Evolutionary conservation across 257 asterid species (phyloP).

Genomic region (Pogostemon cablin): DNA sequence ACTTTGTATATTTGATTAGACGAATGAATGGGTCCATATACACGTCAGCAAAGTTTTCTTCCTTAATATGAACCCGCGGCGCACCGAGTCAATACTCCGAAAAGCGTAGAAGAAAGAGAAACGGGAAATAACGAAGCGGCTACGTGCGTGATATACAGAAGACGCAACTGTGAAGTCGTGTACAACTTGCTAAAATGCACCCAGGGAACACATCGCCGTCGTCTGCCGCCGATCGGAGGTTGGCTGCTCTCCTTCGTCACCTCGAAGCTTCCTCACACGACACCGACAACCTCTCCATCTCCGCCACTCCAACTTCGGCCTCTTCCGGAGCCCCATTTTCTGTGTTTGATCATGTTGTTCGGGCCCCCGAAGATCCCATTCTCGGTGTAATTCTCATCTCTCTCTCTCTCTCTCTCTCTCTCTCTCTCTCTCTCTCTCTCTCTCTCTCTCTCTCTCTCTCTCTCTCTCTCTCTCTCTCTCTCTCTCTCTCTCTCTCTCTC

Average conservation of each 20-base stretch:
- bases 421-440: not conserved
- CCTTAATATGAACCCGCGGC: constrained; percentile 32
- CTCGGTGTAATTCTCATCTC: constrained; percentile 66
- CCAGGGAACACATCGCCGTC: constrained; percentile 30
- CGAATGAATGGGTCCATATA: not conserved
- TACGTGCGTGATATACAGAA: constrained; percentile 28
- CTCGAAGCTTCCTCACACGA: constrained; percentile 46
- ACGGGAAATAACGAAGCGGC: constrained; percentile 11
- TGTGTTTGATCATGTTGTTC: constrained; percentile 72
- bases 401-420: not conserved
- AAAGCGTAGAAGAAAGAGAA: not conserved
- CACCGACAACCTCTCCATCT: constrained; percentile 31
- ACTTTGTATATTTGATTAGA: too few relatives aligned
- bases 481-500: not conserved
- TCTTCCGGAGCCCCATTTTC: constrained; percentile 34
- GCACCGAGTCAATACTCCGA: constrained; percentile 6
- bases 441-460: constrained; percentile 11
- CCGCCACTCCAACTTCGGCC: constrained; percentile 69
- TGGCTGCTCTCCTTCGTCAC: constrained; percentile 62
- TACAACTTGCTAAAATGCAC: constrained; percentile 49
- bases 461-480: constrained; percentile 6
- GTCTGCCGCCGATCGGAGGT: constrained; percentile 67
- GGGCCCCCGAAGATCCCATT: constrained; percentile 94
- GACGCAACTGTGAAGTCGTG: not conserved
- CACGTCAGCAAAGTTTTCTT: constrained; percentile 29